Evolutionary conservation across 2,329 filamentous ascomycete genomes (phyloP).

Genomic region (Elsinoe necatrix): DNA sequence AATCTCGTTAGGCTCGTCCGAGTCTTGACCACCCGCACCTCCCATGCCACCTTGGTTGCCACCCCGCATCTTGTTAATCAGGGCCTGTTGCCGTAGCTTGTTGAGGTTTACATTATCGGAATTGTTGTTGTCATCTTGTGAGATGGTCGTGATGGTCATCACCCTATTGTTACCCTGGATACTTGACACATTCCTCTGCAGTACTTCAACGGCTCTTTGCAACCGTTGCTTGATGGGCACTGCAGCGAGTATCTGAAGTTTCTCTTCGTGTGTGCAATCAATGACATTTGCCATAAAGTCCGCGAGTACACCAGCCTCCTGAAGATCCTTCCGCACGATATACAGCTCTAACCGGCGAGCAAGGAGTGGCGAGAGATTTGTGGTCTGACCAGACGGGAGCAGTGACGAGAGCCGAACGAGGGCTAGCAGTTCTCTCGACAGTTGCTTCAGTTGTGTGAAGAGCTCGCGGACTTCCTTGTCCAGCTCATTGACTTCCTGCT

Average conservation of each 20-base stretch:
- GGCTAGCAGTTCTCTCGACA: conserved; percentile 78
- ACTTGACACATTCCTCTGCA: conserved; percentile 70
- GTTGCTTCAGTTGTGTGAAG: conserved; percentile 72
- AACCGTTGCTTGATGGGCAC: conserved; percentile 70
- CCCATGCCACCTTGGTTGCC: conserved; percentile 27
- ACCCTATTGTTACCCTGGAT: conserved; percentile 86
- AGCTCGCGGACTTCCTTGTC: conserved; percentile 59
- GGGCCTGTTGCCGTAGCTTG: conserved; percentile 36
- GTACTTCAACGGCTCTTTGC: conserved; percentile 70
- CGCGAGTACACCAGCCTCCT: conserved; percentile 75
- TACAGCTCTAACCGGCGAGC: conserved; percentile 79
- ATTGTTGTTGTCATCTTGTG: conserved; percentile 24
- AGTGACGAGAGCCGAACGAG: conserved; percentile 77
- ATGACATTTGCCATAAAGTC: conserved; percentile 96
- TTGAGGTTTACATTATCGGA: conserved; percentile 29
- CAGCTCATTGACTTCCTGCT: conserved; percentile 40
- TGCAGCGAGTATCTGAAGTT: conserved; percentile 75
- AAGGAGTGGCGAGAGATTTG: conserved; percentile 70
- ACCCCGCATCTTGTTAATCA: conserved; percentile 28
- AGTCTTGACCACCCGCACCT: conserved; percentile 49
- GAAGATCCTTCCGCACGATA: conserved; percentile 71
- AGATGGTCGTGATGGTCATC: conserved; percentile 62
- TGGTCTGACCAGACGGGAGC: conserved; percentile 59
- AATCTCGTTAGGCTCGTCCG: conserved; percentile 80
- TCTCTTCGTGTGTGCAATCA: conserved; percentile 82